Evolutionary conservation across 2,329 filamentous ascomycete genomes (phyloP), one percentile per base, ranked within the genome.

Genomic region (Ramichloridium luteum): DNA sequence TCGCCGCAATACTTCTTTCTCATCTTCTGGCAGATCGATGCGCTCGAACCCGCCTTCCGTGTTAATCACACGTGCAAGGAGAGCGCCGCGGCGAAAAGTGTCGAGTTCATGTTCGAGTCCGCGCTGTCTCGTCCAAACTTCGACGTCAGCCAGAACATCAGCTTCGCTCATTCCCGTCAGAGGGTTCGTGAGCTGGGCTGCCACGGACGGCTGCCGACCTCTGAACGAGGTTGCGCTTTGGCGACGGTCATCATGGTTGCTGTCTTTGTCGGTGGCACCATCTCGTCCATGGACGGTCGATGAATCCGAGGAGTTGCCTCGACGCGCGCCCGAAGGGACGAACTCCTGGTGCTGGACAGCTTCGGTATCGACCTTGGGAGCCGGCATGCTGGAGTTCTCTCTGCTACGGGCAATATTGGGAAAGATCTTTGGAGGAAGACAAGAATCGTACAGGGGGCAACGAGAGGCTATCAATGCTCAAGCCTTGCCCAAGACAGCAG

Each of bases 1-100:
- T 12, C 67, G 62, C 8, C 67, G 60, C 23, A 84, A 55, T 4
- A 70, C 60, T 2, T 62, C 56, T 25, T 62, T 64, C 49, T 85
- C 79, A 8, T 69, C 62, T 1, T 64, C 59, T 0, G 64, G 74
- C 29, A 81, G 58, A 5, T 65, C 68, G 15, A 48, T 37, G 6
- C 35, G 30, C 22, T 46, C 40, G 20, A 44, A 45, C 3, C 43
- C 44, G 16, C 40, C 41, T 3, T 44, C 37, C 12, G 41, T 46
- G 14, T 49, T 47, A 13, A 35, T 39, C 4, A 49, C 48, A 6
- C 49, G 47, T 8, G 43, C 36, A 9, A 51, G 37, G 9, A 48
- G 34, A 2, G 43, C 46, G 16, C 46, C 46, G 30, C 44, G 45
- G 27, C 35, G 44, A 31, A 48, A 48, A 5, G 35, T 36, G 5